phyloP scores from a whole-genome alignment of 352 stramenopile genomes.

The Phytophthora pisi region DNA sequence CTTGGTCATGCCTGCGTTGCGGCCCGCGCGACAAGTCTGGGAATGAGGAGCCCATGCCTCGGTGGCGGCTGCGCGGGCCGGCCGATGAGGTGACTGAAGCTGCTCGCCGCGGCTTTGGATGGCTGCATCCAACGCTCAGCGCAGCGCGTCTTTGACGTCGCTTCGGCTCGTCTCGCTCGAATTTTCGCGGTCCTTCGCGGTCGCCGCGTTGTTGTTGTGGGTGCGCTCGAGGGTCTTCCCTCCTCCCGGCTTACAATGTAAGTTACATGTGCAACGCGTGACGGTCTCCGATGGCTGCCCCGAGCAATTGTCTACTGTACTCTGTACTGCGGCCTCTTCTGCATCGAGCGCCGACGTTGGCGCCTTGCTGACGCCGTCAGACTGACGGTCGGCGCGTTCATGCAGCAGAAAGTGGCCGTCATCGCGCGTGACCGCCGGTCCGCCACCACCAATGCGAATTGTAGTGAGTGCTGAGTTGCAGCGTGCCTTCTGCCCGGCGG shows the following conservation, averaged over 20 bases:
- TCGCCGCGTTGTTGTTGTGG: constrained; percentile 20
- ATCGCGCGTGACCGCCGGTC: neutral
- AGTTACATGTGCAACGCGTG: neutral
- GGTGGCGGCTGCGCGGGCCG: neutral
- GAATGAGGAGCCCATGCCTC: constrained; percentile 17
- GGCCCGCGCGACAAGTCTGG: constrained; percentile 14
- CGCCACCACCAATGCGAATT: neutral
- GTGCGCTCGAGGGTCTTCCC: neutral
- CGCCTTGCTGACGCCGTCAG: too few relatives aligned
- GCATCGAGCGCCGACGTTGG: neutral
- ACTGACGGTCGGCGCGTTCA: neutral
- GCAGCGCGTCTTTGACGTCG: constrained; percentile 2
- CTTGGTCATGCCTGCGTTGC: constrained; percentile 18
- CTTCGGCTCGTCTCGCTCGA: neutral
- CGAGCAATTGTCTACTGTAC: neutral
- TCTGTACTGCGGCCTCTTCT: neutral
- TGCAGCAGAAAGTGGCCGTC: neutral
- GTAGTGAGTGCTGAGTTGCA: neutral
- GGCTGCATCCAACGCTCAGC: constrained; percentile 1
- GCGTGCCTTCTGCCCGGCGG: neutral
- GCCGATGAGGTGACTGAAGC: constrained; percentile 27
- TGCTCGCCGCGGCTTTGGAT: constrained; percentile 19
- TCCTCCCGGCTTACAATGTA: neutral
- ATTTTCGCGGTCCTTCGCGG: constrained; percentile 3
- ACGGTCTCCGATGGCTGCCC: constrained; percentile 1